phyloP scores from a whole-genome alignment of 2,329 filamentous ascomycete species.

The Curvularia sp. region DNA sequence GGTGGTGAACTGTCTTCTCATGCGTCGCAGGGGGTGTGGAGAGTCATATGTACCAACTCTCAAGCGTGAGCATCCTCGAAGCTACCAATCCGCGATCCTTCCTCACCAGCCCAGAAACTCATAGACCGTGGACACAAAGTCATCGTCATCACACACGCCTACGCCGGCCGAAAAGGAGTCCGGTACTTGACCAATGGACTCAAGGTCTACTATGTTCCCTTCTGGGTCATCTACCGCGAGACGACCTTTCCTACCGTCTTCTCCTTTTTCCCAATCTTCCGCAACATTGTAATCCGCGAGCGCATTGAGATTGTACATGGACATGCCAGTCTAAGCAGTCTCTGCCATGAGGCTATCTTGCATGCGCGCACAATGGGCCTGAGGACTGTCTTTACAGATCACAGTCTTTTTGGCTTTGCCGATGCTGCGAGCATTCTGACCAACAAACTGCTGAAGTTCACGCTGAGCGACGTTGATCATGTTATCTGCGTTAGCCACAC shows the following conservation, averaged over 20 bases:
- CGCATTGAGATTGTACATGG: constrained; percentile 97
- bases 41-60: constrained; percentile 97
- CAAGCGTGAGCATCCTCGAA: constrained; percentile 61
- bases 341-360: constrained; percentile 93
- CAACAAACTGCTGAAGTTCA: constrained; percentile 97
- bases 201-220: constrained; percentile 97
- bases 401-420: constrained; percentile 96
- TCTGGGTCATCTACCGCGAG: constrained; percentile 92
- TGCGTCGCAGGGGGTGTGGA: constrained; percentile 75
- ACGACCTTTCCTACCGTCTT: constrained; percentile 96
- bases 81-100: not conserved
- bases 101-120: constrained; percentile 68
- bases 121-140: constrained; percentile 98
- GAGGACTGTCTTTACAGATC: constrained; percentile 95
- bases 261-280: constrained; percentile 97
- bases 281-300: constrained; percentile 94
- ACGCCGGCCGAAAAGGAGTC: constrained; percentile 87
- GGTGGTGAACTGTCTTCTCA: constrained; percentile 26
- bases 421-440: constrained; percentile 95
- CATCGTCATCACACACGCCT: constrained; percentile 95
- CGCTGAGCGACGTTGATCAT: constrained; percentile 94
- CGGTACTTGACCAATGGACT: constrained; percentile 96
- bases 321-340: constrained; percentile 90
- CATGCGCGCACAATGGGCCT: constrained; percentile 96
- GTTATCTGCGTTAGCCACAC: constrained; percentile 98